Base-by-base conservation (phyloP, 192 early-diverging fungal genomes). In the Oehlia diaphana region DNA sequence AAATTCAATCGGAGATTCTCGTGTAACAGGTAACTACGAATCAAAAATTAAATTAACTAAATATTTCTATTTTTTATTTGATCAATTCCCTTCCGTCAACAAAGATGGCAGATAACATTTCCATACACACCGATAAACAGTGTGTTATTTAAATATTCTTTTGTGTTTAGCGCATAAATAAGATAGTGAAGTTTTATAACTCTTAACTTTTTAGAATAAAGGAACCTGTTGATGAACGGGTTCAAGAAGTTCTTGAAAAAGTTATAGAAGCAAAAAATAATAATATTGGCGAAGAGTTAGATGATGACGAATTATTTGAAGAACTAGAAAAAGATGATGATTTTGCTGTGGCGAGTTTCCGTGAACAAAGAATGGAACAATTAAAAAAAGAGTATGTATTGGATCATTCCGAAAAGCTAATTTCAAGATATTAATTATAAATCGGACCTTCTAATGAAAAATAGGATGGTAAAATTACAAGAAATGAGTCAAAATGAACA, bases 321-420 rank as follows among this genome's bases (percentile, higher is more conserved):
- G 95, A 96, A 79, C 90, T 97, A 16, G 96, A 98, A 80, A 90
- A 93, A 76, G 97, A 95, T 62, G 89, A 96, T 75, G 89, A 96
- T 75, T 87, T 90, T 26, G 88, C 87, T 66, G 79, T 94, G 67
- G 90, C 93, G 26, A 84, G 75, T 14, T 86, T 96, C 68, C 91
- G 97, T 50, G 97, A 99, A 82, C 88, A 88, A 76, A 87, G 97
- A 10, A 89, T 99, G 53, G 89, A 93, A 76, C 93, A 96, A 82
- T 84, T 97, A 23, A 93, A 96, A 86, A 83, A 83, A 65, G 95
- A 97, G 94, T 96, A 90, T 81, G 89, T 81, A 35, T 72, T 49
- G 10, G n/a, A 26, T 61, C 33, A 39, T 26, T 72, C 53, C 61
- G 39, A 16, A 13, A 26, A 64, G 63, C 72, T 68, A 44, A 58